These are phyloP conservation scores for Globisporangium recalcitrans DNA, from an alignment of 352 stramenopile species.

Conservation along the genomic window DNA sequence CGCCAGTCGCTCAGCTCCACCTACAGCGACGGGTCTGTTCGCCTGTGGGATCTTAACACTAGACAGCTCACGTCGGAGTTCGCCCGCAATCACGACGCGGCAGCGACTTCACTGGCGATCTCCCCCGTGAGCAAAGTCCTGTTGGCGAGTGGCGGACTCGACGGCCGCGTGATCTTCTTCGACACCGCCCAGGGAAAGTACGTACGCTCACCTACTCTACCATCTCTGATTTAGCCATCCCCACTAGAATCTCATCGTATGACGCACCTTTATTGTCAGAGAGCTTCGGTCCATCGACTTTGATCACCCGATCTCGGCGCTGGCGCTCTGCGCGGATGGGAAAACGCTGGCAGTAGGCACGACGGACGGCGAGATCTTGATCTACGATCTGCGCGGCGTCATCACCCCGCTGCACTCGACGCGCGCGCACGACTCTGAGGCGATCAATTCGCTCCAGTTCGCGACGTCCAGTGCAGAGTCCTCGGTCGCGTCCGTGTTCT, in stretches of 20 bases:
- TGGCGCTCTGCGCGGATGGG: conserved; percentile 56
- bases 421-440: conserved; percentile 31
- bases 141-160: conserved; percentile 46
- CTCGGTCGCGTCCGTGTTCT: conserved; percentile 15
- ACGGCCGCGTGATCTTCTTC: conserved; percentile 71
- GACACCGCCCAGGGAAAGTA: conserved; percentile 62
- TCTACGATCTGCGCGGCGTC: conserved; percentile 60
- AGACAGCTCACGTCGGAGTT: conserved; percentile 56
- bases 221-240: conserved; percentile 1
- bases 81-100: conserved; percentile 45
- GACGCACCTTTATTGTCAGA: conserved; percentile 14
- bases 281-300: conserved; percentile 54
- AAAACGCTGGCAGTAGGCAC: conserved; percentile 61
- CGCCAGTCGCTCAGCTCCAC: conserved; percentile 48
- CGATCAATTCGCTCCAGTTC: conserved; percentile 59
- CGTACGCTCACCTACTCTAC: conserved; percentile 6
- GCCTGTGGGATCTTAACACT: conserved; percentile 59
- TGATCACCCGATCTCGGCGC: conserved; percentile 46
- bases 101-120: conserved; percentile 47
- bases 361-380: conserved; percentile 42
- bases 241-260: not conserved
- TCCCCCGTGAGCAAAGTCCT: conserved; percentile 73
- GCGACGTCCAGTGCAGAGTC: conserved; percentile 30
- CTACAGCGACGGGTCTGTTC: conserved; percentile 58
- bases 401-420: conserved; percentile 56